Evolutionary conservation across 352 stramenopile species (phyloP).

Genomic region (Phytophthora parvispora): DNA sequence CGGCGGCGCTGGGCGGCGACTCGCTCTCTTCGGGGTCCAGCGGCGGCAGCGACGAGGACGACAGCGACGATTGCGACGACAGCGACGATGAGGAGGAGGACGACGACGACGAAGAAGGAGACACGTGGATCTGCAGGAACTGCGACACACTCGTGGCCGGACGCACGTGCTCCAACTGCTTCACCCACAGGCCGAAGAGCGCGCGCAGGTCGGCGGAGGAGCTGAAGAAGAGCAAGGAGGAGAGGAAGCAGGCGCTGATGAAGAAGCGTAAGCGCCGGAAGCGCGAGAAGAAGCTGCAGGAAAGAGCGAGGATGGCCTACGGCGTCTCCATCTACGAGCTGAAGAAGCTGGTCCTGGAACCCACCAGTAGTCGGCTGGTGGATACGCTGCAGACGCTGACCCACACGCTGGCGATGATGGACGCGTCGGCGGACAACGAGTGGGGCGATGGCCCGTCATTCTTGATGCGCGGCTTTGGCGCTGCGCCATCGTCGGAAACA

Average conservation of each 20-base stretch:
- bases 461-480: slow-evolving; percentile 67
- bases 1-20: slow-evolving; percentile 27
- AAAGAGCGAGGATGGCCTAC: slow-evolving; percentile 63
- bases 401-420: slow-evolving; percentile 88
- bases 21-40: slow-evolving; percentile 35
- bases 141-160: slow-evolving; percentile 36
- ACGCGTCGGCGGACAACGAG: slow-evolving; percentile 80
- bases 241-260: slow-evolving; percentile 39
- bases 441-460: slow-evolving; percentile 70
- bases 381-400: slow-evolving; percentile 84
- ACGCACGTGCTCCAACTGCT: slow-evolving; percentile 54
- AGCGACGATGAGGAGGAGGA: slow-evolving; percentile 28
- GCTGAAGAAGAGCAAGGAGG: slow-evolving; percentile 29
- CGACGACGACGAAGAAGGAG: slow-evolving; percentile 22
- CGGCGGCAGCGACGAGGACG: slow-evolving; percentile 40
- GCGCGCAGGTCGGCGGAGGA: slow-evolving; percentile 21
- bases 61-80: slow-evolving; percentile 34
- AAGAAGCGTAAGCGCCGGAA: slow-evolving; percentile 46
- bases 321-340: slow-evolving; percentile 76
- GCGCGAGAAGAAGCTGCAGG: slow-evolving; percentile 47
- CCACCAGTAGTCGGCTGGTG: slow-evolving; percentile 54
- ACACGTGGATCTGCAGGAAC: slow-evolving; percentile 41
- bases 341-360: slow-evolving; percentile 60
- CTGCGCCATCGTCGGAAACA: slow-evolving; percentile 32
- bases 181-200: slow-evolving; percentile 30